Percentiles rank a stretch among this genome's conserved stretches.
phyloP scores from a whole-genome alignment of 768 basidiomycete genomes.

The Lyophyllum decastes region DNA sequence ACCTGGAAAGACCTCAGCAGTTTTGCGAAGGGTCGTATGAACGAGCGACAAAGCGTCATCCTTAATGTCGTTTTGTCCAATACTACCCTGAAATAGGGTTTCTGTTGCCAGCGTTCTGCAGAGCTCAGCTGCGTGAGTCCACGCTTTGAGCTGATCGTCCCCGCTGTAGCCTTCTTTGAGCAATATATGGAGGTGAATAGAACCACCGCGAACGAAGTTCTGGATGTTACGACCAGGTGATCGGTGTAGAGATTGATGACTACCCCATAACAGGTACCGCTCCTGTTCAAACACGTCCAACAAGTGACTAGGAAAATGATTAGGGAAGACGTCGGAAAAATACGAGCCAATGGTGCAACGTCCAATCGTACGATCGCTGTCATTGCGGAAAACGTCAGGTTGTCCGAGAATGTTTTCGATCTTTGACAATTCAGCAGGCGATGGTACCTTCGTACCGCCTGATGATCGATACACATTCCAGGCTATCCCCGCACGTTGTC shows the following conservation, averaged over 20 bases:
- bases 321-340: conserved; percentile 33
- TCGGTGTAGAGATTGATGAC: conserved; percentile 24
- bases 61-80: neutral
- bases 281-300: conserved; percentile 44
- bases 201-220: conserved; percentile 15
- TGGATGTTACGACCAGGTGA: conserved; percentile 7
- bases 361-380: conserved; percentile 38
- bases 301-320: conserved; percentile 28
- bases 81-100: neutral
- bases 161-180: conserved; percentile 51
- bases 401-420: conserved; percentile 46
- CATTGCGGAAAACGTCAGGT: conserved; percentile 40
- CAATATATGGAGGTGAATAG: conserved; percentile 40
- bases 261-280: conserved; percentile 58
- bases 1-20: conserved; percentile 18
- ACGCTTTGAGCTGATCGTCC: conserved; percentile 56
- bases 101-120: conserved; percentile 21
- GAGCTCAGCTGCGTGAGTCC: conserved; percentile 47
- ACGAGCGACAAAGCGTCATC: conserved; percentile 20
- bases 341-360: conserved; percentile 53
- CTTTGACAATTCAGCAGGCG: conserved; percentile 39
- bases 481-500: conserved; percentile 54
- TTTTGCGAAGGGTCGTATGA: conserved; percentile 15
- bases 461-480: conserved; percentile 46
- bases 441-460: conserved; percentile 14